A percentile compares a stretch with the other conserved stretches of the same genome.
Evolutionary conservation across 495 filamentous ascomycete species (phyloP).

Genomic region (Aspergillus sclerotiicarbonarius): DNA sequence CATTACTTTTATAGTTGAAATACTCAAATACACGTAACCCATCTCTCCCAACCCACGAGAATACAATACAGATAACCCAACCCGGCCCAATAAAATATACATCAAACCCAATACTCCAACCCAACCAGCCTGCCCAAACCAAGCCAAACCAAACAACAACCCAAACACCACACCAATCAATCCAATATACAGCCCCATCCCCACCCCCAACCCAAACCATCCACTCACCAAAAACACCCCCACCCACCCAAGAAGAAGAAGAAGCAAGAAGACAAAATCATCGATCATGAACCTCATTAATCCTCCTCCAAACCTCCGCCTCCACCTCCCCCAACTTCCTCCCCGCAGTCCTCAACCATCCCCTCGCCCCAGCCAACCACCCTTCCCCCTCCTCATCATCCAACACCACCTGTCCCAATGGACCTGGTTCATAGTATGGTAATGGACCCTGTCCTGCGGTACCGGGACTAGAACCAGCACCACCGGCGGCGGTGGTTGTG

Average conservation of each 20-base stretch:
- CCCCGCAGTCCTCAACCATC: constrained; percentile 60
- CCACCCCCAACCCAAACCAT: constrained; percentile 1
- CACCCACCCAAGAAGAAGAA: too few species aligned
- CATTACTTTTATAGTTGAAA: too few species aligned
- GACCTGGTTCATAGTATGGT: constrained; percentile 21
- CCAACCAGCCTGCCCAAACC: background rate
- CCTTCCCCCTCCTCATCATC: constrained; percentile 38
- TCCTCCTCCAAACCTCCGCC: constrained; percentile 69
- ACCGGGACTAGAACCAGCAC: too few species aligned
- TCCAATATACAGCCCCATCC: constrained; percentile 1
- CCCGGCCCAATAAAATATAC: background rate
- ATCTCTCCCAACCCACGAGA: too few species aligned
- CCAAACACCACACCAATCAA: constrained; percentile 4
- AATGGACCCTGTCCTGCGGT: constrained; percentile 13
- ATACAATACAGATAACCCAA: background rate
- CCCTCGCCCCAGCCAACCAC: constrained; percentile 55
- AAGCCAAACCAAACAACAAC: background rate
- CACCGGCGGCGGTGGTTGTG: background rate
- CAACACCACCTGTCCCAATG: constrained; percentile 13
- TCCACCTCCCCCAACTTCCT: constrained; percentile 61
- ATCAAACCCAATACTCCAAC: background rate
- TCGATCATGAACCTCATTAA: constrained; percentile 49
- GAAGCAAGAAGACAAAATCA: constrained; percentile 2
- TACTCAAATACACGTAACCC: too few species aligned
- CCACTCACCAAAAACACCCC: background rate